Evolutionary conservation across 768 basidiomycete species (phyloP), one percentile per base, ranked within the genome.

Genomic region (Collybia sp.): DNA sequence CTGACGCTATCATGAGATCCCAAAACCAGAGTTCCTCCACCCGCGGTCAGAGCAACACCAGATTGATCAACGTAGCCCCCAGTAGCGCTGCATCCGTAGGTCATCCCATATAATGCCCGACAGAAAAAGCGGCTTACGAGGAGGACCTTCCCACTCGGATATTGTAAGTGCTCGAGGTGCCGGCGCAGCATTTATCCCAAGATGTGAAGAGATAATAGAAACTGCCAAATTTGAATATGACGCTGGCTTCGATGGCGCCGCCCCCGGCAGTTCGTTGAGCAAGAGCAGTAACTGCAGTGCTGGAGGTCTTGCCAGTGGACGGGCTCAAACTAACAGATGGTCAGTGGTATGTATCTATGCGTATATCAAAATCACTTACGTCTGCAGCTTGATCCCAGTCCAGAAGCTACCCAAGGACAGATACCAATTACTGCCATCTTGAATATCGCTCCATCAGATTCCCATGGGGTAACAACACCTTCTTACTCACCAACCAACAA

Each of bases 191-290:
- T 2, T 60, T 61, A 50, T 79, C 78, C 78, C 77, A 80, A 9
- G 72, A 73, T 0, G 72, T 67, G 60, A 82, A 82, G 13, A 82
- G 64, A 51, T 80, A 82, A 59, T 70, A 80, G 53, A 61, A 79
- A 41, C 51, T 67, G 30, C 68, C 66, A 49, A 56, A 55, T 52
- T 76, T 70, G 58, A 62, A 76, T 34, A 79, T 64, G 34, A 61
- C 60, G 43, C 71, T 70, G 15, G 73, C 77, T 54, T 82, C 79
- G 42, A 77, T 69, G 12, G 75, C 76, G 2, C 73, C 73, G 37
- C 54, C 56, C 47, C 65, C 59, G 0, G 66, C 69, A 3, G 74
- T 70, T 35, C 76, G 73, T 45, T 67, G 58, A 30, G 78, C 72
- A 35, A 79, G 63, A 5, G 71, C 58, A 6, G 68, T 74, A 40